Percentiles rank a stretch among this genome's conserved stretches.
These are phyloP conservation scores for Nothophoma quercina DNA, from an alignment of 2,329 filamentous ascomycete genomes.

Conservation along the genomic window DNA sequence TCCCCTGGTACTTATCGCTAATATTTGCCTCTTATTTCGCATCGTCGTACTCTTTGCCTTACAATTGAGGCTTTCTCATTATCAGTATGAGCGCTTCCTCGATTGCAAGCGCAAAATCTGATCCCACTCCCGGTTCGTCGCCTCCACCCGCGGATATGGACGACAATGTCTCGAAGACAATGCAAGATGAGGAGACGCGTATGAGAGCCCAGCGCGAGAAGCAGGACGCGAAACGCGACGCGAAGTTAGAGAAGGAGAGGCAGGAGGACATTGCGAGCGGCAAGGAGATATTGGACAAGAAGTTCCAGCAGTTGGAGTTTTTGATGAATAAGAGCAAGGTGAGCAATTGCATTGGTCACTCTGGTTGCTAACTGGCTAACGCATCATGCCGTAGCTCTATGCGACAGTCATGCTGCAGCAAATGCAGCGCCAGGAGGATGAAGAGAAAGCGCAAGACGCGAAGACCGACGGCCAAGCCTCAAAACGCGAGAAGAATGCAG, in stretches of 20 bases:
- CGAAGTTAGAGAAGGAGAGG: slow-evolving; percentile 54
- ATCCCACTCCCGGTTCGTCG: slow-evolving; percentile 46
- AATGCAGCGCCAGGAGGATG: slow-evolving; percentile 61
- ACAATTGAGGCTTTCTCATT: background rate
- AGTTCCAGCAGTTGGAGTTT: slow-evolving; percentile 61
- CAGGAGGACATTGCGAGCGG: slow-evolving; percentile 57
- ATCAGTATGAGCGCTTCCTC: slow-evolving; percentile 37
- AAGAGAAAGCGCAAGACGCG: slow-evolving; percentile 55
- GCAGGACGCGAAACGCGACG: slow-evolving; percentile 55
- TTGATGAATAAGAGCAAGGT: slow-evolving; percentile 61
- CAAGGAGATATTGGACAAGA: slow-evolving; percentile 55
- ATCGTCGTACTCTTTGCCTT: background rate
- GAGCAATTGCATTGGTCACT: background rate
- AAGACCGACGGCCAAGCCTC: slow-evolving; percentile 54
- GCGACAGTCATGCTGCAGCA: slow-evolving; percentile 61
- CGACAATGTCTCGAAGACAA: slow-evolving; percentile 46
- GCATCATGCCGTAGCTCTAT: slow-evolving; percentile 47
- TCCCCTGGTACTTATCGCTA: slow-evolving; percentile 1
- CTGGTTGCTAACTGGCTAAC: slow-evolving; percentile 8
- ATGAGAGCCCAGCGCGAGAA: slow-evolving; percentile 54
- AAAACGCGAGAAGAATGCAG: slow-evolving; percentile 57
- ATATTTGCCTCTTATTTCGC: background rate
- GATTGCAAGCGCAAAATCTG: slow-evolving; percentile 27
- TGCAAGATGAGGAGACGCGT: slow-evolving; percentile 56
- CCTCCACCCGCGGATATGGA: slow-evolving; percentile 43